Base-by-base conservation (phyloP, 2,329 filamentous ascomycete genomes). In the Cladosporium velox region DNA sequence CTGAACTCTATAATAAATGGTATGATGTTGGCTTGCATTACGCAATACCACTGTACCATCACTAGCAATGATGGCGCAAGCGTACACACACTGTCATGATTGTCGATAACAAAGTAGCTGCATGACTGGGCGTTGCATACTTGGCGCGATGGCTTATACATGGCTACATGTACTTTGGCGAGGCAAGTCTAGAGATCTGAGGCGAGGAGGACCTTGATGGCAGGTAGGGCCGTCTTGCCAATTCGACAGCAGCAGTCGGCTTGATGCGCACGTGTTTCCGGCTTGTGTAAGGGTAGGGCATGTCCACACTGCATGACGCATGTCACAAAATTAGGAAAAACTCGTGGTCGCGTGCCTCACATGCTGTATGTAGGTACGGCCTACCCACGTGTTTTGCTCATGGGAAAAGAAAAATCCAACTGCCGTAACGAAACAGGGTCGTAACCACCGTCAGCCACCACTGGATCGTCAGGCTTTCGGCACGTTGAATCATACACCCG, bases 391-490 rank as follows among this genome's bases (percentile, higher is more conserved):
- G 52, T 55, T 55, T 34, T 32, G 41, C 32, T 34, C 28, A 30
- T 21, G 32, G 52, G 8, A 30, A 30, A 32, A 21, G 49, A 21
- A 21, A 55, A 21, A 21, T 3, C n/a, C 28, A 55, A 55, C 52
- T 55, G 28, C 52, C 51, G 51, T 54, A 30, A 47, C 8, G 41
- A 47, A 47, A 47, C 41, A 47, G 52, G 52, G 30, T 55, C 51
- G 41, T 47, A n/a, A 21, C n/a, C 41, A 47, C 12, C 26, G n/a
- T 8, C 18, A 35, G 34, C 34, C 34, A 30, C 52, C 52, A 55
- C 52, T 55, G 34, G 38, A 35, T 28, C 21, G 55, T 26, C 55
- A 58, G 30, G 21, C 55, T 58, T 58, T 58, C 55, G 55, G 55
- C 55, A 58, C 32, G 55, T 58, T 58, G 21, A 58, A 15, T 58